phyloP scores from a whole-genome alignment of 73 alveolate genomes.

The Paramecium sonneborni region DNA sequence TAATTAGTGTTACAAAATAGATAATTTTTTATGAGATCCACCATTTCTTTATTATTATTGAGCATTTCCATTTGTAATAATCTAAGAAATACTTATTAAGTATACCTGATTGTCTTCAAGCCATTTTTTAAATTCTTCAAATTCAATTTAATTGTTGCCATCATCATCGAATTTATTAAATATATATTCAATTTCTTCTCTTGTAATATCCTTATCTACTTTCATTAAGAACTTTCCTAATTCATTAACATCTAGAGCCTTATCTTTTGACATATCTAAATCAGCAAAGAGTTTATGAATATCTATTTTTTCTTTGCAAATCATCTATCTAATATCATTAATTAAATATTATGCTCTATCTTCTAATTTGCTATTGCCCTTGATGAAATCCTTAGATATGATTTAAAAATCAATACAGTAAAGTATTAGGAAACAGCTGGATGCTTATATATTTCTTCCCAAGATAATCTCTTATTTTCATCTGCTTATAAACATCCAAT shows the following conservation, averaged over 20 bases:
- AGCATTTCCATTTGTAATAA: background rate
- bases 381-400: conserved; percentile 50
- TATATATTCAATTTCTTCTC: conserved; percentile 66
- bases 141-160: conserved; percentile 60
- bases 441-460: conserved; percentile 68
- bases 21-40: conserved; percentile 51
- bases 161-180: conserved; percentile 69
- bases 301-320: conserved; percentile 58
- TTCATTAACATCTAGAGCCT: conserved; percentile 61
- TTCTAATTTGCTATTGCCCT: conserved; percentile 53
- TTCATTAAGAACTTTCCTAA: conserved; percentile 56
- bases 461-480: conserved; percentile 58
- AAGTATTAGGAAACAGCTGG: conserved; percentile 53
- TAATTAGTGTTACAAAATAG: conserved; percentile 45
- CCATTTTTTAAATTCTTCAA: conserved; percentile 69
- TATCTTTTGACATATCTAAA: conserved; percentile 65
- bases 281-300: conserved; percentile 52
- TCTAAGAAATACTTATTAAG: background rate
- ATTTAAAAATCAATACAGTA: background rate
- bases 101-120: conserved; percentile 56
- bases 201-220: conserved; percentile 53
- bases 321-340: conserved; percentile 66
- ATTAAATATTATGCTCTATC: conserved; percentile 65
- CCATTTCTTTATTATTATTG: conserved; percentile 27
- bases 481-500: conserved; percentile 60